Percentiles rank a stretch among this genome's conserved stretches.
Conservation (phyloP, 1,139 yeast genomes). For the Blastobotrys aristatus region DNA sequence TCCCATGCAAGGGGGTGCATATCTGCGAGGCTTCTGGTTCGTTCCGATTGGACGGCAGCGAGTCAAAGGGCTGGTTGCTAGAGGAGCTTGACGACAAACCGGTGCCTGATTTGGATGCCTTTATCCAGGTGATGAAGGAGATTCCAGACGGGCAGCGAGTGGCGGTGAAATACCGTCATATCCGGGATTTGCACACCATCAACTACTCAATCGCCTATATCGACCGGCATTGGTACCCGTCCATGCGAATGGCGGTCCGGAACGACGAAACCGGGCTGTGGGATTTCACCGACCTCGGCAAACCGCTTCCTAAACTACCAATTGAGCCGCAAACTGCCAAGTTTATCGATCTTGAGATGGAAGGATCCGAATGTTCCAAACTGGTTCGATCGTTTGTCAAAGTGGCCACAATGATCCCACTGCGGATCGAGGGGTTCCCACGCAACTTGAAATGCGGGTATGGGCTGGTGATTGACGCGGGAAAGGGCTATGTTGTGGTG, state of each 20-base stretch:
- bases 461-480: slow-evolving; percentile 79
- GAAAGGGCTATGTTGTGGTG: slow-evolving; percentile 71
- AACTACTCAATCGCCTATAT: slow-evolving; percentile 57
- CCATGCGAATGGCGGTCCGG: slow-evolving; percentile 67
- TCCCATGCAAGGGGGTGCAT: slow-evolving; percentile 81
- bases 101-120: slow-evolving; percentile 66
- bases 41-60: slow-evolving; percentile 50
- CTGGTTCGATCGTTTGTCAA: slow-evolving; percentile 60
- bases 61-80: slow-evolving; percentile 60
- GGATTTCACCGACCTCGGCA: slow-evolving; percentile 61
- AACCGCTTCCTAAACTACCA: slow-evolving; percentile 37
- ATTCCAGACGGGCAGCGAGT: slow-evolving; percentile 77
- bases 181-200: slow-evolving; percentile 71
- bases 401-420: slow-evolving; percentile 59
- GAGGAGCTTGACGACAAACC: slow-evolving; percentile 73
- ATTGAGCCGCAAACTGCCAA: slow-evolving; percentile 58
- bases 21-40: slow-evolving; percentile 76
- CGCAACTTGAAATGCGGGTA: slow-evolving; percentile 58
- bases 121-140: slow-evolving; percentile 68
- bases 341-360: slow-evolving; percentile 64
- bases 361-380: slow-evolving; percentile 46
- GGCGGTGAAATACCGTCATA: slow-evolving; percentile 67
- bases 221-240: slow-evolving; percentile 81
- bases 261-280: slow-evolving; percentile 82
- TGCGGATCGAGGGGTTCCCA: slow-evolving; percentile 70